These are phyloP conservation scores for Nemania sp. DNA, from an alignment of 2,329 filamentous ascomycete species.

Conservation along the genomic window DNA sequence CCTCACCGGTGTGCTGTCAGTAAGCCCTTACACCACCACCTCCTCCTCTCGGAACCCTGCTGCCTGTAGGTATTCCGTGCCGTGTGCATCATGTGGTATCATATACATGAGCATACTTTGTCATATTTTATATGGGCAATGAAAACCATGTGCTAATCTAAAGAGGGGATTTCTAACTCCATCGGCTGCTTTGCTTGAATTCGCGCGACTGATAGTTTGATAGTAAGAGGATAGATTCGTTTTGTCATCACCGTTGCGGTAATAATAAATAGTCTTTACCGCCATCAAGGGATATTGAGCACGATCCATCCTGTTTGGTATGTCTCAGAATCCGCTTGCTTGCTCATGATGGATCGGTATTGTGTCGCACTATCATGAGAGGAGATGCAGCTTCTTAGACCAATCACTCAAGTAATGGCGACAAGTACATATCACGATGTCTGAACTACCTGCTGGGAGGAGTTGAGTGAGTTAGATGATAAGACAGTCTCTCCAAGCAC, in stretches of 20 bases:
- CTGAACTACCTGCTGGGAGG: too few relatives aligned
- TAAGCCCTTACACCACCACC: background rate
- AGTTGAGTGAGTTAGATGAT: too few relatives aligned
- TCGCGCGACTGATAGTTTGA: background rate
- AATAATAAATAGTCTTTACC: background rate
- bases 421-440: background rate
- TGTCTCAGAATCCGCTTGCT: background rate
- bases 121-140: background rate
- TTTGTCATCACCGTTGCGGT: background rate
- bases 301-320: background rate
- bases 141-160: background rate
- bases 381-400: background rate
- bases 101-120: background rate
- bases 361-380: background rate
- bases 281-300: background rate
- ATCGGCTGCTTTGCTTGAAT: background rate
- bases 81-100: background rate
- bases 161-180: constrained; percentile 8
- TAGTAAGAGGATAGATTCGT: background rate
- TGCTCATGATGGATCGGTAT: background rate
- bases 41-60: background rate
- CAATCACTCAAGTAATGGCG: background rate
- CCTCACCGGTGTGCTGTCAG: constrained; percentile 13
- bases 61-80: background rate
- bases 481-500: too few relatives aligned